These are phyloP conservation scores for Cercospora sojina DNA, from an alignment of 2,329 filamentous ascomycete genomes.

Conservation along the genomic window DNA sequence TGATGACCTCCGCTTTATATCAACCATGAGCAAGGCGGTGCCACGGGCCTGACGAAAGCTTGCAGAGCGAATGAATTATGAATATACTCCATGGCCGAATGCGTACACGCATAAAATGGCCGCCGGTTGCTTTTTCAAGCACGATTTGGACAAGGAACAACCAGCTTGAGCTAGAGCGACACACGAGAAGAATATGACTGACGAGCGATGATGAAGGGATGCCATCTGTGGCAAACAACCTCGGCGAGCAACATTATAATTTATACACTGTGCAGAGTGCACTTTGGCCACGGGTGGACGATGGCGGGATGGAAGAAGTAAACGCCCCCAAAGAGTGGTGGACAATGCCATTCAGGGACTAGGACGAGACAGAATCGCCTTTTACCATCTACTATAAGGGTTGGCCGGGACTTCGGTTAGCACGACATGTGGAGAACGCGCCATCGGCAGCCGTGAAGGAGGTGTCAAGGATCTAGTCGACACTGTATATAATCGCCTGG, in stretches of 20 bases:
- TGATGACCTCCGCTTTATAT: slow-evolving; percentile 30
- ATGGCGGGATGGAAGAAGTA: not conserved
- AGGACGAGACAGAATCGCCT: not conserved
- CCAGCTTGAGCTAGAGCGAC: not conserved
- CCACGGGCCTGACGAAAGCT: slow-evolving; percentile 15
- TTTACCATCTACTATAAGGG: not conserved
- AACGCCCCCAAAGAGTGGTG: slow-evolving; percentile 4
- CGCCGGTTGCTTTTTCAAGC: slow-evolving; percentile 27
- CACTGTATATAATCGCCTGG: not conserved
- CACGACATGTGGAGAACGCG: not conserved
- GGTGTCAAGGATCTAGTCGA: not conserved
- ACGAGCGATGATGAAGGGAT: slow-evolving; percentile 7
- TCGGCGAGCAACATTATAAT: not conserved
- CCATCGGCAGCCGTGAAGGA: not conserved
- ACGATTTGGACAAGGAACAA: slow-evolving; percentile 16
- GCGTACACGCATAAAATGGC: slow-evolving; percentile 21
- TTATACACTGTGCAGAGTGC: slow-evolving; percentile 9
- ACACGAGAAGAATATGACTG: not conserved
- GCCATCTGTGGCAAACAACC: slow-evolving; percentile 3
- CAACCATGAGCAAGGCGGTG: slow-evolving; percentile 19
- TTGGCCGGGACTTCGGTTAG: not conserved
- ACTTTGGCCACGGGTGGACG: not conserved
- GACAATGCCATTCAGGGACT: slow-evolving; percentile 10
- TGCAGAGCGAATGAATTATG: slow-evolving; percentile 14
- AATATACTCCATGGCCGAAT: slow-evolving; percentile 25